Percentiles rank a stretch among this genome's conserved stretches.
phyloP scores from a whole-genome alignment of 2,329 filamentous ascomycete species.

The Colletotrichum higginsianum region DNA sequence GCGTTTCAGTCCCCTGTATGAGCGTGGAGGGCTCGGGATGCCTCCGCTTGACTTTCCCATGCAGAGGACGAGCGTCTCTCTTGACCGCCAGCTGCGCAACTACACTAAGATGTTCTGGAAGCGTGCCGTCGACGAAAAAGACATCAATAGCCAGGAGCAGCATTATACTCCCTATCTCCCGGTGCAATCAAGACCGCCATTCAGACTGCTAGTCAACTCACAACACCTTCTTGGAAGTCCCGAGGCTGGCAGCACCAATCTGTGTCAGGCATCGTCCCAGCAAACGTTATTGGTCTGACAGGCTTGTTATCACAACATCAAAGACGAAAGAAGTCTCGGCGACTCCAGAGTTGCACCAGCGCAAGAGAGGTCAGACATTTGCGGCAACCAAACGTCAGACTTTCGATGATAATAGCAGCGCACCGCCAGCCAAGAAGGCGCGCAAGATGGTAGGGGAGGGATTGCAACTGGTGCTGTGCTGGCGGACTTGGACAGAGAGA shows the following conservation, averaged over 20 bases:
- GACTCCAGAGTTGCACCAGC: background rate
- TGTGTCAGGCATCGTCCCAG: background rate
- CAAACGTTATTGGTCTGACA: background rate
- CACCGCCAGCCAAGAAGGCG: background rate
- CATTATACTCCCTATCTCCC: too few species aligned
- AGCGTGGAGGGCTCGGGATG: slow-evolving; percentile 50
- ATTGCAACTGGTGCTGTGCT: background rate
- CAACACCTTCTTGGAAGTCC: background rate
- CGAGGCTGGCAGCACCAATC: background rate
- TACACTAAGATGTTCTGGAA: slow-evolving; percentile 12
- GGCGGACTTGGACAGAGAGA: background rate
- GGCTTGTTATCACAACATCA: background rate
- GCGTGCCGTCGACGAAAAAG: slow-evolving; percentile 19
- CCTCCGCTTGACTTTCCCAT: slow-evolving; percentile 56
- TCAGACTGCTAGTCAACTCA: background rate
- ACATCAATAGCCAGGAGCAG: background rate
- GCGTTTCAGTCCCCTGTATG: slow-evolving; percentile 49
- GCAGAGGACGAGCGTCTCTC: slow-evolving; percentile 49
- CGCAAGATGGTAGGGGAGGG: background rate
- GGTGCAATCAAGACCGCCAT: too few species aligned
- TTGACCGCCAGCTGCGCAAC: slow-evolving; percentile 16
- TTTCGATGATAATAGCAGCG: too few species aligned
- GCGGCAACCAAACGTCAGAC: background rate
- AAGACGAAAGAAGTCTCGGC: background rate
- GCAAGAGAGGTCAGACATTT: background rate